phyloP scores from a whole-genome alignment of 495 filamentous ascomycete genomes.

The Xylaria bambusicola region DNA sequence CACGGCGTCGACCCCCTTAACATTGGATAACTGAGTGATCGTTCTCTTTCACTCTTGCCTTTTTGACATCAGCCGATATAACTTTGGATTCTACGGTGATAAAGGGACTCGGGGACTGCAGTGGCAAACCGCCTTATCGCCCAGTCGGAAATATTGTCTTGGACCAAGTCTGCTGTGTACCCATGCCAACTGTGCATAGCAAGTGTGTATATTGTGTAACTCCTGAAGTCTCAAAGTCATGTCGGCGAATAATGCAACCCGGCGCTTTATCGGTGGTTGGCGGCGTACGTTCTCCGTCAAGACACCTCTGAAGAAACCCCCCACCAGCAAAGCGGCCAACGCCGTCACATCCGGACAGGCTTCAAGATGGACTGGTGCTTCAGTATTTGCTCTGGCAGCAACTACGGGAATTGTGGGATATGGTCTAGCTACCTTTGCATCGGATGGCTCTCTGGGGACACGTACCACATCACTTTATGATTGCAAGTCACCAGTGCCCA shows the following conservation, averaged over 20 bases:
- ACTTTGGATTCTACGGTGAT: neutral
- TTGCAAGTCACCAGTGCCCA: constrained; percentile 37
- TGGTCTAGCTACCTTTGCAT: constrained; percentile 33
- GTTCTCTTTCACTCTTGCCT: neutral
- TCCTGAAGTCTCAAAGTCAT: constrained; percentile 12
- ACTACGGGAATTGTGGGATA: constrained; percentile 46
- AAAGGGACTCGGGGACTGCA: neutral
- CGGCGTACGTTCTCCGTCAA: constrained; percentile 25
- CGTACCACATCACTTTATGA: constrained; percentile 39
- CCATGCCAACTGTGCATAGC: neutral
- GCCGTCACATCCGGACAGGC: neutral
- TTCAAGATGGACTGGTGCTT: constrained; percentile 30
- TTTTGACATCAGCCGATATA: neutral
- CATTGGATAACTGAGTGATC: neutral
- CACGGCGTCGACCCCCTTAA: neutral
- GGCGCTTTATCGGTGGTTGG: constrained; percentile 29
- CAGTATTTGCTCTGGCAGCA: constrained; percentile 42
- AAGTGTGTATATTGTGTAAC: constrained; percentile 4
- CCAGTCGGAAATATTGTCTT: neutral
- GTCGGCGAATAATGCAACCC: constrained; percentile 26
- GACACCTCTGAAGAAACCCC: constrained; percentile 20
- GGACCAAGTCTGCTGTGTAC: neutral
- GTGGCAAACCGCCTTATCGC: neutral
- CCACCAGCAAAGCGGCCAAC: constrained; percentile 17
- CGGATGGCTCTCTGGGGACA: constrained; percentile 24